Evolutionary conservation across 768 basidiomycete genomes (phyloP).

Genomic region (Chalciporus piperatus): DNA sequence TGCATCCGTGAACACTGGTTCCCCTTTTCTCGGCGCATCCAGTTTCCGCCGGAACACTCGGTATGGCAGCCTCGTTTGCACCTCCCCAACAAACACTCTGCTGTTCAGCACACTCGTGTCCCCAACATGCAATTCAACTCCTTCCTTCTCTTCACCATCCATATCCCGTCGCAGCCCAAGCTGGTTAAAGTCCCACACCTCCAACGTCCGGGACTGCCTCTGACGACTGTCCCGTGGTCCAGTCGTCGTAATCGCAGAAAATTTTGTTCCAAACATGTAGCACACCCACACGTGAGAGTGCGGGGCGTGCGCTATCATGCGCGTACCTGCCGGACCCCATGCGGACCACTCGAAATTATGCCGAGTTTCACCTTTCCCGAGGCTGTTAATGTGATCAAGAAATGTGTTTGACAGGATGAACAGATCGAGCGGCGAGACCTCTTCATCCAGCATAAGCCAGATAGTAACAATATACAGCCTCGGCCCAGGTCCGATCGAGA

Average conservation of each 20-base stretch:
- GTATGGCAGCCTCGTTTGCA: constrained; percentile 48
- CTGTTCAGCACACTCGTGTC: constrained; percentile 26
- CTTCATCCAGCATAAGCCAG: constrained; percentile 32
- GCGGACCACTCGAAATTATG: constrained; percentile 42
- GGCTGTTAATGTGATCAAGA: constrained; percentile 23
- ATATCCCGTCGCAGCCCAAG: constrained; percentile 33
- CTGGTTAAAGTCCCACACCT: constrained; percentile 54
- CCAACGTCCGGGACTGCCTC: constrained; percentile 22
- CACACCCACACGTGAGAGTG: constrained; percentile 54
- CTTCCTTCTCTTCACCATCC: constrained; percentile 3
- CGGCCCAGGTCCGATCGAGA: constrained; percentile 39
- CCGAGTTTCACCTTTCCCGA: constrained; percentile 12
- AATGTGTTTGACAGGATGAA: constrained; percentile 43
- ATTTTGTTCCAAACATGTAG: constrained; percentile 51
- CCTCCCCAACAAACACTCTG: constrained; percentile 39
- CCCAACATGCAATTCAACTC: constrained; percentile 23
- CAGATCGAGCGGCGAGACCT: constrained; percentile 35
- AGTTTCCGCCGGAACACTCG: constrained; percentile 32
- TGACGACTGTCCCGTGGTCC: constrained; percentile 10
- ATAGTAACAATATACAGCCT: constrained; percentile 49
- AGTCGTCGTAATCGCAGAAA: constrained; percentile 28
- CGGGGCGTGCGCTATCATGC: constrained; percentile 38
- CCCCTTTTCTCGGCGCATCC: constrained; percentile 6
- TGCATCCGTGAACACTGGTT: constrained; percentile 24
- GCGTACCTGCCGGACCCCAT: constrained; percentile 51